Percentiles rank a stretch among this genome's conserved stretches.
These are phyloP conservation scores for Amauroascus verrucosus DNA, from an alignment of 2,329 filamentous ascomycete genomes.

Conservation along the genomic window DNA sequence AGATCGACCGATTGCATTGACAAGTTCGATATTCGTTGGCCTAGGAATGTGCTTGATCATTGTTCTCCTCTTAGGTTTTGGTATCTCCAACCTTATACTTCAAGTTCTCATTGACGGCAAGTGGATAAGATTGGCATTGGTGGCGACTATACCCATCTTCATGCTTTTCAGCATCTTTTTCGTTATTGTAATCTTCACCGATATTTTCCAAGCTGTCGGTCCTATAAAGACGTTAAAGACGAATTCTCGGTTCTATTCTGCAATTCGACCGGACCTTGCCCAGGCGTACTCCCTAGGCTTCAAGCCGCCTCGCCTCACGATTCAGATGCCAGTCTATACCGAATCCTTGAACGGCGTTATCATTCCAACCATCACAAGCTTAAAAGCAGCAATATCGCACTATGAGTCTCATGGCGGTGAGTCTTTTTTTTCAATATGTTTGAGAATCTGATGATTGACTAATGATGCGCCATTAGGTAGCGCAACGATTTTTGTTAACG, in stretches of 20 bases:
- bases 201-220: conserved; percentile 44
- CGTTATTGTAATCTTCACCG: conserved; percentile 40
- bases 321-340: conserved; percentile 83
- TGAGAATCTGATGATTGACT: background rate
- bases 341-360: conserved; percentile 64
- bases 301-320: conserved; percentile 45
- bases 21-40: conserved; percentile 33
- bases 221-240: conserved; percentile 37
- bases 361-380: conserved; percentile 45
- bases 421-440: background rate
- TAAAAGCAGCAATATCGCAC: conserved; percentile 49
- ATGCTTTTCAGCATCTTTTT: conserved; percentile 39
- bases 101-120: conserved; percentile 32
- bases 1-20: conserved; percentile 32
- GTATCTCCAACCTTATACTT: conserved; percentile 32
- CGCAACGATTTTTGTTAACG: conserved; percentile 32
- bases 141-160: conserved; percentile 30
- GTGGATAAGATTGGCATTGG: conserved; percentile 23
- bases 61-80: conserved; percentile 33
- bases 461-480: conserved; percentile 17
- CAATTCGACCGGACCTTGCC: conserved; percentile 17
- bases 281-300: conserved; percentile 17
- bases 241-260: conserved; percentile 40
- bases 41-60: conserved; percentile 31
- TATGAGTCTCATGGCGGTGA: conserved; percentile 43